Conservation (phyloP, 1,284 basidiomycete genomes). For the Fereydounia khargensis region DNA sequence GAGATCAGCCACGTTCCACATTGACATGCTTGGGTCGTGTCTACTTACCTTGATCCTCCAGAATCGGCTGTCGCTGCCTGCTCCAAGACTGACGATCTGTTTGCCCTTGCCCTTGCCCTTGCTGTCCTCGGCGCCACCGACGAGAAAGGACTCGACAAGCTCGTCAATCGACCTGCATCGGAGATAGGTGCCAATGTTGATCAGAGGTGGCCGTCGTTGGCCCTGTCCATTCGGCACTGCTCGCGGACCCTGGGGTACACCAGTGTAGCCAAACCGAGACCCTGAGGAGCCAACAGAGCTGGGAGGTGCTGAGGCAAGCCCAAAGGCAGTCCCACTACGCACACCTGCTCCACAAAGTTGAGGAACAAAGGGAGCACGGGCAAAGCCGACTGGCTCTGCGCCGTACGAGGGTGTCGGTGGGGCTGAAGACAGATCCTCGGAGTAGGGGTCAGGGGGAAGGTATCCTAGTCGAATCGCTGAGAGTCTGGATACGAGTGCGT, state of each 20-base stretch:
- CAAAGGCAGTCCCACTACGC: too few species aligned
- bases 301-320: neutral
- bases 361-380: too few species aligned
- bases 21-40: too few species aligned
- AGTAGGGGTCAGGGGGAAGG: conserved; percentile 22
- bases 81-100: conserved; percentile 85
- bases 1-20: too few species aligned
- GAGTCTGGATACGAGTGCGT: conserved; percentile 73
- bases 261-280: too few species aligned
- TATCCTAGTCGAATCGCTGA: conserved; percentile 58
- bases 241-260: too few species aligned
- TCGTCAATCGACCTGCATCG: conserved; percentile 76
- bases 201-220: conserved; percentile 70
- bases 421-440: conserved; percentile 10
- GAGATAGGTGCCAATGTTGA: conserved; percentile 91
- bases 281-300: too few species aligned
- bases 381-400: too few species aligned
- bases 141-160: conserved; percentile 73
- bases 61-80: conserved; percentile 88
- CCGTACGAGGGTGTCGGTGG: neutral
- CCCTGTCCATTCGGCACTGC: too few species aligned
- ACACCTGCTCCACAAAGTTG: too few species aligned
- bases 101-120: conserved; percentile 58
- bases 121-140: conserved; percentile 58
- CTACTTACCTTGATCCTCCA: conserved; percentile 83